Base-by-base conservation (phyloP, 495 filamentous ascomycete species). In the Neurospora sp. region DNA sequence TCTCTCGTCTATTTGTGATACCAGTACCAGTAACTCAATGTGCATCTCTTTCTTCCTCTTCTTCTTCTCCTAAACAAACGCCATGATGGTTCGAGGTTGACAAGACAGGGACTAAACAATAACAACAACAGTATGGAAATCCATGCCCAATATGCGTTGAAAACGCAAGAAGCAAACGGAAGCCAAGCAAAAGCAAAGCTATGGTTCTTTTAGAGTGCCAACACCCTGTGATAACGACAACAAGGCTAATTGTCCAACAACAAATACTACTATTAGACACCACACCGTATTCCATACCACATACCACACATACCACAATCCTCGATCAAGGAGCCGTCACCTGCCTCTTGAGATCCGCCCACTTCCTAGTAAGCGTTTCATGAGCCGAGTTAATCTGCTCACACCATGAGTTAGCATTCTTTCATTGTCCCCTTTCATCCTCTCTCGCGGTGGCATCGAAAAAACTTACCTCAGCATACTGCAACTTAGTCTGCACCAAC, bases 401-500 rank as follows among this genome's bases (percentile, higher is more conserved):
- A 37, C 3, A 27, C 3, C 7, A 71, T 80, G 27, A 65, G 53
- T 65, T 65, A 65, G 53, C 53, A 65, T 65, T 65, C 81, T 37
- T 14, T 59, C 68, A 78, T 74, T 78, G 74, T 65, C 4, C 35
- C 22, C 3, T 6, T 39, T 35, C 35, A 27, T 31, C 48, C 45
- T 53, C 20, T 22, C 18, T 2, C 20, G 5, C 9, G 18, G 18
- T 18, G 0, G 42, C 5, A 42, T 42, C 40, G 35, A 31, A 39
- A 70, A 35, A 45, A 82, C 87, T 81, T 87, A 98, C 96, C 91
- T 97, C 93, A 39, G 96, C 96, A 84, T 92, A 92, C 76, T 88
- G 87, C 94, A 99, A 93, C 87, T 99, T 99, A 1, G 94, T 94
- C 76, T 91, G 88, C 72, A 99, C 96, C 68, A 99, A 83, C 77